Base-by-base conservation (phyloP, 805 yeast species). In the Tetrapisispora iriomotensis region DNA sequence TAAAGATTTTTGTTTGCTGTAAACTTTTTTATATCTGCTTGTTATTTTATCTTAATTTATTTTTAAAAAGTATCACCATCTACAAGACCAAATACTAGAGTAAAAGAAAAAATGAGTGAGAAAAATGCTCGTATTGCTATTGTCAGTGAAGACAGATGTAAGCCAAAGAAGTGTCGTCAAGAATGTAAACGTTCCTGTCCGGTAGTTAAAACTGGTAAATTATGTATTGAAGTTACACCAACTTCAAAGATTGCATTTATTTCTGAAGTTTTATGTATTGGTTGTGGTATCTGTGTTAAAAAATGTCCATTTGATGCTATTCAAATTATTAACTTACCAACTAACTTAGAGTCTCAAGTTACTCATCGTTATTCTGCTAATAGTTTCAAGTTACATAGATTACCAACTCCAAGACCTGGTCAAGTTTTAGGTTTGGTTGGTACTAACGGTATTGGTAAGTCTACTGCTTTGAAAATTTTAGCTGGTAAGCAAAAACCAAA, bases 221-320 rank as follows among this genome's bases (percentile, higher is more conserved):
- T 88, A 45, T 92, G 98, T 79, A 92, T 92, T 56, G 98, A 92
- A 65, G 98, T 92, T 35, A 67, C 84, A 0, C 95, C 97, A 46
- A 74, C 79, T 17, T 77, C 83, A 45, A 92, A 92, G 60, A 85
- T 92, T 57, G 95, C 97, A 13, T 92, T 88, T 62, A 85, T 92
- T 43, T 84, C 95, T 14, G 98, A 92, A 62, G 84, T 70, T 29
- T 70, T 92, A 59, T 92, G 98, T 74, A 90, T 92, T 54, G 98
- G 98, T 62, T 92, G 98, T 73, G 98, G 98, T 87, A 92, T 92
- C 53, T 92, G 98, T 75, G 95, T 88, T 38, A 92, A 92, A 66
- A 92, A 87, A 62, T 92, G 98, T 67, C 98, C 98, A 23, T 92
- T 92, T 59, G 95, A 90, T 56, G 98, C 98, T 47, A 88, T 92